Evolutionary conservation across 1,139 yeast genomes (phyloP).

Genomic region (Taphrina communis): DNA sequence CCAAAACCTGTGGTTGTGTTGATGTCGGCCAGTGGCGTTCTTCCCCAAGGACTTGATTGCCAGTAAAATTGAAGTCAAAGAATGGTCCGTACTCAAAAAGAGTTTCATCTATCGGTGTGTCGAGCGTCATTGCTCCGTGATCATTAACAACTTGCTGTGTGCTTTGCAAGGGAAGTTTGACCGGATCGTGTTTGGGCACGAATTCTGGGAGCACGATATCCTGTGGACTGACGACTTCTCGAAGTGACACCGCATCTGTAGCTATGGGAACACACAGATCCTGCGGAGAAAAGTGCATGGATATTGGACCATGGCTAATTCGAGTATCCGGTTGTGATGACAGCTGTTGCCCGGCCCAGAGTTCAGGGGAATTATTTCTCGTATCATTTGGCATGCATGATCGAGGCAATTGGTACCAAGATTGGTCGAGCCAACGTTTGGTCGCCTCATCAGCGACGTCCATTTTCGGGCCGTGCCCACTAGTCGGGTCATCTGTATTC

Average conservation of each 20-base stretch:
- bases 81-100: slow-evolving; percentile 39
- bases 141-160: neutral
- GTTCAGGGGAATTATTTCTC: neutral
- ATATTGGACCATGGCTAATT: neutral
- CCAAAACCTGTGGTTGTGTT: neutral
- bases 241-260: neutral
- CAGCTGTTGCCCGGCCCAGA: neutral
- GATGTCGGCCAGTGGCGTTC: slow-evolving; percentile 1
- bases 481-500: no score
- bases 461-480: neutral
- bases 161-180: neutral
- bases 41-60: neutral
- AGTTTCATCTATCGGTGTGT: slow-evolving; percentile 18
- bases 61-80: slow-evolving; percentile 2
- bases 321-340: neutral
- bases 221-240: neutral
- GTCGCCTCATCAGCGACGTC: neutral
- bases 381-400: neutral
- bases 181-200: neutral
- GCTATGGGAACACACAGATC: neutral
- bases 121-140: neutral
- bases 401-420: neutral
- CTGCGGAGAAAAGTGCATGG: neutral
- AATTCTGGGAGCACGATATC: neutral
- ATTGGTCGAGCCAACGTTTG: slow-evolving; percentile 5